These are phyloP conservation scores for Alternaria sp. DNA, from an alignment of 2,329 filamentous ascomycete species.

Conservation along the genomic window DNA sequence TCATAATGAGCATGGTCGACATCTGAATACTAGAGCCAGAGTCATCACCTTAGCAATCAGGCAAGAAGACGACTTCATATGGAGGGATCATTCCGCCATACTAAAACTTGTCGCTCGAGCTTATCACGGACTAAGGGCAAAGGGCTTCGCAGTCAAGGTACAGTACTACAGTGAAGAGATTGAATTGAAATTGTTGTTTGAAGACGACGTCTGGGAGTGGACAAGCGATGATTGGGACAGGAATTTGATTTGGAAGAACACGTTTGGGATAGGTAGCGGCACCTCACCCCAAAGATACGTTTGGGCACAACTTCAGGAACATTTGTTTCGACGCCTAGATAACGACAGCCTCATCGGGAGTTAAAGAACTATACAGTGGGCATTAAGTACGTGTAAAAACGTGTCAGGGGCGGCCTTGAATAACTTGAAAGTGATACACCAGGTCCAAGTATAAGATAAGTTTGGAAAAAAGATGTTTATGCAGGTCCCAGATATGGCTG, in stretches of 20 bases:
- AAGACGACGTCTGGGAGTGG: slow-evolving; percentile 15
- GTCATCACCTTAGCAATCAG: slow-evolving; percentile 5
- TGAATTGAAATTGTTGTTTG: slow-evolving; percentile 5
- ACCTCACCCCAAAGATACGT: not conserved
- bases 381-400: not conserved
- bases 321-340: not conserved
- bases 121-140: slow-evolving; percentile 7
- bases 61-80: slow-evolving; percentile 3
- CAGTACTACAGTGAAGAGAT: slow-evolving; percentile 11
- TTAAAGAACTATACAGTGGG: too few species aligned
- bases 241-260: slow-evolving; percentile 8
- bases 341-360: not conserved
- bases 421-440: not conserved
- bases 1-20: not conserved
- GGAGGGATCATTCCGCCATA: not conserved
- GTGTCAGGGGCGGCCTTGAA: too few species aligned
- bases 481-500: not conserved
- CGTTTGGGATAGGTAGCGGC: not conserved
- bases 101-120: slow-evolving; percentile 6
- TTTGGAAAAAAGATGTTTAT: not conserved
- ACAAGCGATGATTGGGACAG: slow-evolving; percentile 7
- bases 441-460: not conserved
- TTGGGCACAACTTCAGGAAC: slow-evolving; percentile 1
- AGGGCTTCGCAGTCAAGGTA: slow-evolving; percentile 11
- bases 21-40: not conserved